A percentile compares a stretch with the other conserved stretches of the same genome.
Evolutionary conservation across 2,329 filamentous ascomycete species (phyloP).

Genomic region (Chaetomium sp.): DNA sequence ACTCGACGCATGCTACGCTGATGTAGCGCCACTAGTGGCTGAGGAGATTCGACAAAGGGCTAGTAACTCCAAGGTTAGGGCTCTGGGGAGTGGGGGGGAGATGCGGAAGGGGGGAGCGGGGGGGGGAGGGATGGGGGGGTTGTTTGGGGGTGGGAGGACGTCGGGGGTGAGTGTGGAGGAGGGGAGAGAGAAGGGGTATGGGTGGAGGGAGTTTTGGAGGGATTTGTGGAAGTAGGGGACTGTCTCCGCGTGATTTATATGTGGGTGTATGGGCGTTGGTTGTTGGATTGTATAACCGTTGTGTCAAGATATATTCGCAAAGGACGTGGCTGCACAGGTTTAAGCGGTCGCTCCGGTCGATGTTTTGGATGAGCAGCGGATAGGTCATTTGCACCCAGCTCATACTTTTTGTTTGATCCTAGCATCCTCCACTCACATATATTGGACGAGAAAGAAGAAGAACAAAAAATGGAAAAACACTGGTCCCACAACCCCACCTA

Average conservation of each 20-base stretch:
- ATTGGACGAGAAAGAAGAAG: no score
- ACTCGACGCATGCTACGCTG: slow-evolving; percentile 72
- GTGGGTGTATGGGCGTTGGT: background rate
- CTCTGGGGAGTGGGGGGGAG: slow-evolving; percentile 28
- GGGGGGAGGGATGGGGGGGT: slow-evolving; percentile 52
- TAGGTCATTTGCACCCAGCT: no score
- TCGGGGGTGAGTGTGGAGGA: slow-evolving; percentile 60
- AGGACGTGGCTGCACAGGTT: no score
- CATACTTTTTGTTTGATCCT: no score
- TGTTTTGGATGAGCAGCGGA: no score
- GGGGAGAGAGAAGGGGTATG: slow-evolving; percentile 68
- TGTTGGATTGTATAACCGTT: no score
- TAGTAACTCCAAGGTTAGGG: slow-evolving; percentile 32
- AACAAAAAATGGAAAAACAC: no score
- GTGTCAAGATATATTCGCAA: no score
- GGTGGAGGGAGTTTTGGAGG: slow-evolving; percentile 82
- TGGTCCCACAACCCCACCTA: no score
- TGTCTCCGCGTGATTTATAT: background rate
- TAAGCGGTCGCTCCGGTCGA: no score
- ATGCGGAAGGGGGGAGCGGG: background rate
- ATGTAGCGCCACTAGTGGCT: slow-evolving; percentile 72
- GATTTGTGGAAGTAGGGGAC: slow-evolving; percentile 56
- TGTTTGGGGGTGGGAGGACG: slow-evolving; percentile 45
- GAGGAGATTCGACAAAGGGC: slow-evolving; percentile 67
- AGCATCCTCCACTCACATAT: no score